phyloP scores from a whole-genome alignment of 179 eudicot genomes.

The Drosera spatulata region DNA sequence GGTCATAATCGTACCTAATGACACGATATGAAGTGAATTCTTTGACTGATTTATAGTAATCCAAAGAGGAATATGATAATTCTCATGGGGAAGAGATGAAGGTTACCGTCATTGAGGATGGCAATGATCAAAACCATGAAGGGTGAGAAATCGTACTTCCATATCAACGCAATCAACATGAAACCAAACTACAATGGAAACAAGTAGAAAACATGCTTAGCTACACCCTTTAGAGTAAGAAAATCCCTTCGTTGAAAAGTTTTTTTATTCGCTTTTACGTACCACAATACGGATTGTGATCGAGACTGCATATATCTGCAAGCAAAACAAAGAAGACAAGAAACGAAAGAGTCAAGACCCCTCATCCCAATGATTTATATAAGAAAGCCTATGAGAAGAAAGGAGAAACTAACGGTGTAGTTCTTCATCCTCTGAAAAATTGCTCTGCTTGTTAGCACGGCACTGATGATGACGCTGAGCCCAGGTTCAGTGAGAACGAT shows the following conservation, averaged over 20 bases:
- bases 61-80: not conserved
- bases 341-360: not conserved
- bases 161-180: conserved; percentile 58
- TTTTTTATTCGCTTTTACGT: conserved; percentile 6
- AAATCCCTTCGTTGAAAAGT: not conserved
- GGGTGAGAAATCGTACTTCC: conserved; percentile 85
- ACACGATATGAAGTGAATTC: not conserved
- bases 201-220: not conserved
- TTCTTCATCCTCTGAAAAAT: conserved; percentile 75
- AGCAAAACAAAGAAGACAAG: not conserved
- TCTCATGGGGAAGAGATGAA: not conserved
- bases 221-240: not conserved
- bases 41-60: no score
- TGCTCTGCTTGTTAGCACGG: conserved; percentile 75
- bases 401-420: conserved; percentile 37
- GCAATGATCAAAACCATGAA: conserved; percentile 83
- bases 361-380: not conserved
- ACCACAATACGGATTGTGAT: conserved; percentile 79
- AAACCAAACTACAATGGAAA: conserved; percentile 59
- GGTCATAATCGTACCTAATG: conserved; percentile 75
- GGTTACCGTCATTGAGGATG: conserved; percentile 67
- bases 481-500: conserved; percentile 72
- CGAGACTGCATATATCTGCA: conserved; percentile 80
- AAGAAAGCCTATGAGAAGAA: not conserved
- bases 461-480: conserved; percentile 66